Evolutionary conservation across 192 early-diverging fungal species (phyloP).

Genomic region (Coemansia sp.): DNA sequence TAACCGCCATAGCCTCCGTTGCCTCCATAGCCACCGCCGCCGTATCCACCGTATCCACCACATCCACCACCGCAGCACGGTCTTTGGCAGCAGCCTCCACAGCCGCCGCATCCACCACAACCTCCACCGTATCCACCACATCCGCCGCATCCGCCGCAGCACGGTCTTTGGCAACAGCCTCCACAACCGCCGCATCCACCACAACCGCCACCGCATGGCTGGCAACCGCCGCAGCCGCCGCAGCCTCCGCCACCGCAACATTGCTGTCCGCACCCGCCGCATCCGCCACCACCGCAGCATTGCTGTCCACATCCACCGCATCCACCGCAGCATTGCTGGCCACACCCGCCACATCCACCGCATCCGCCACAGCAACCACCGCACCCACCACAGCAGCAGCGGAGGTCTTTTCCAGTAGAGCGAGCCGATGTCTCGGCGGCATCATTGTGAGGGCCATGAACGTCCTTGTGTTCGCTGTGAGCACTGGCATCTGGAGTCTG

Average conservation of each 20-base stretch:
- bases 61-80: no score
- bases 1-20: conserved; percentile 17
- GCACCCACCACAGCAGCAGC: conserved; percentile 23
- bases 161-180: background rate
- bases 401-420: conserved; percentile 27
- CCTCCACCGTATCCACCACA: background rate
- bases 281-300: conserved; percentile 20
- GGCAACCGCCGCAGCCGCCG: conserved; percentile 5
- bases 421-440: conserved; percentile 1
- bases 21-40: conserved; percentile 23
- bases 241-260: conserved; percentile 13
- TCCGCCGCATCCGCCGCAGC: background rate
- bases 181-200: conserved; percentile 17
- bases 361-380: conserved; percentile 17
- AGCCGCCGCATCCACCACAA: conserved; percentile 17
- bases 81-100: background rate
- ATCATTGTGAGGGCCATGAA: background rate
- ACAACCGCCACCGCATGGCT: conserved; percentile 11
- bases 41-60: conserved; percentile 10
- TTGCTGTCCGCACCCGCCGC: conserved; percentile 18
- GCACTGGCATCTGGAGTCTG: background rate
- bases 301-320: conserved; percentile 15
- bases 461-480: background rate
- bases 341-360: conserved; percentile 19
- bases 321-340: conserved; percentile 17